Evolutionary conservation across 2,329 filamentous ascomycete genomes (phyloP), one percentile per base, ranked within the genome.

Genomic region (Fusarium protoensiforme): DNA sequence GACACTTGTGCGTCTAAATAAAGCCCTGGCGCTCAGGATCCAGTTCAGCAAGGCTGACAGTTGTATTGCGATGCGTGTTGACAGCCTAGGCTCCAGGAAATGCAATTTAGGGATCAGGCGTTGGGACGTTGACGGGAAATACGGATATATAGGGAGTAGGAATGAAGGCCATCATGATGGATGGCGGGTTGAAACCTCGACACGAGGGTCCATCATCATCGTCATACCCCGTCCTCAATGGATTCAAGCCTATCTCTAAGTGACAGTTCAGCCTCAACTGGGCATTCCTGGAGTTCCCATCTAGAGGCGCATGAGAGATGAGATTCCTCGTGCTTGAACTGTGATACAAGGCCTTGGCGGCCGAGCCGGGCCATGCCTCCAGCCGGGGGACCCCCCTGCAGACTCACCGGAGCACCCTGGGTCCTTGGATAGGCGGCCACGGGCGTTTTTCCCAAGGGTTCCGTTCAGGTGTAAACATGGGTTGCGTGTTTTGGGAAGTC

Each of bases 401-500:
- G 27, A 20, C 29, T 61, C 38, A 33, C 24, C 31, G 46, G 39
- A 51, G 31, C 39, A 56, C 9, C 57, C 41, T 39, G 16, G 51
- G 31, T 6, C n/a, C 51, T 14, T 54, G 24, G 24, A 24, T 24
- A 24, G 24, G 24, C 27, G 60, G 64, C 33, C 36, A 61, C 24
- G 11, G 62, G 69, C 16, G 70, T 64, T 36, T 69, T 39, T 66
- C 38, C 31, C 20, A 29, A 38, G 29, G 16, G 43, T 62, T 51
- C 16, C 36, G 20, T 24, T 27, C 36, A 51, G 39, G 39, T 38
- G 53, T 62, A 63, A 63, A 69, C 46, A 18, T 63, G 41, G 61
- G 46, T 72, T 72, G 65, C 57, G 53, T 66, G 69, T 68, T 57
- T 61, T 59, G 68, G 46, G 46, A 51, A 51, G n/a, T 57, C 35